Conservation (phyloP, 1,139 yeast genomes). For the Ogataea hybrid region DNA sequence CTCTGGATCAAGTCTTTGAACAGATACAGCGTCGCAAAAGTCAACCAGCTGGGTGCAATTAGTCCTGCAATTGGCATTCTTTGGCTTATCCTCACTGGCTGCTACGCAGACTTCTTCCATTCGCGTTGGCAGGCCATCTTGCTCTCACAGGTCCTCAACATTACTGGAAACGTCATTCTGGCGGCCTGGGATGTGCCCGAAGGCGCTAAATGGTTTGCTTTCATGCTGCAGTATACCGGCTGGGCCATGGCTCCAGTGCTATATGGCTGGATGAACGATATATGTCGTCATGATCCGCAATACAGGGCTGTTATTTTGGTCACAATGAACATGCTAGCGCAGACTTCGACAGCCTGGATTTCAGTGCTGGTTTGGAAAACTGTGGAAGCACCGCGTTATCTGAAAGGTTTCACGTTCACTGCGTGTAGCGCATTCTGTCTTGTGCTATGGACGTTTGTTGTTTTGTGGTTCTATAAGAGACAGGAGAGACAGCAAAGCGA, state of each 20-base stretch:
- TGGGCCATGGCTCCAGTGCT: conserved; percentile 46
- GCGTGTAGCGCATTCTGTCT: too few species aligned
- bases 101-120: conserved; percentile 47
- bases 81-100: conserved; percentile 44
- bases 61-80: conserved; percentile 53
- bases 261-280: conserved; percentile 48
- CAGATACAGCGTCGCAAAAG: conserved; percentile 38
- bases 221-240: conserved; percentile 45
- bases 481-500: too few species aligned
- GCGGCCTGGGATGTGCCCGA: conserved; percentile 50
- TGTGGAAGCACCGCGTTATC: too few species aligned
- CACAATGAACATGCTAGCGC: too few species aligned
- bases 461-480: too few species aligned
- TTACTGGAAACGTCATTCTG: conserved; percentile 38
- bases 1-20: conserved; percentile 49
- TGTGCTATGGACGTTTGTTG: too few species aligned
- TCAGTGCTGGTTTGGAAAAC: too few species aligned
- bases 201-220: conserved; percentile 49
- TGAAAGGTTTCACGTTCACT: too few species aligned
- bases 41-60: conserved; percentile 42
- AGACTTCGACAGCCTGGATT: too few species aligned
- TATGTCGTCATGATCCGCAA: conserved; percentile 45
- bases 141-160: conserved; percentile 40
- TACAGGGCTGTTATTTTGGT: too few species aligned
- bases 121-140: conserved; percentile 46